Percentiles rank a stretch among this genome's conserved stretches.
Conservation (phyloP, 768 basidiomycete species). For the Cystofilobasidium macerans region DNA sequence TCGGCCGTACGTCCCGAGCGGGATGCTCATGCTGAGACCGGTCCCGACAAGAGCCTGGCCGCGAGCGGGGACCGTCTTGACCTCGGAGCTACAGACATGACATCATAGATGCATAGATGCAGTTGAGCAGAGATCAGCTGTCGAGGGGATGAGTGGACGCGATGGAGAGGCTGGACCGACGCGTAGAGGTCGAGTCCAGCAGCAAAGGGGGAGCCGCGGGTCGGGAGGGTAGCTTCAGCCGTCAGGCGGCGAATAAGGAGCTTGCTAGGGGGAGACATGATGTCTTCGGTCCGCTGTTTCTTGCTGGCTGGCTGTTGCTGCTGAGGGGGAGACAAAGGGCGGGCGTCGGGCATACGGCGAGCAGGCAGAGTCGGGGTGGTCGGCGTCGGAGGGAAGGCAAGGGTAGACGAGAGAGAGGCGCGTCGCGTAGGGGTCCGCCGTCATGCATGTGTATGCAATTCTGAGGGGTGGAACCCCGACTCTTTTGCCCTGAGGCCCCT, state of each 20-base stretch:
- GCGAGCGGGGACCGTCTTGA: conserved; percentile 67
- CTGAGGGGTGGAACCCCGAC: no score
- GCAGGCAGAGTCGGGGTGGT: no score
- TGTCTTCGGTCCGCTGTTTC: no score
- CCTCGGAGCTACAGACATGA: conserved; percentile 56
- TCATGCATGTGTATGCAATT: no score
- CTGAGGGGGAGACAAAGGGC: no score
- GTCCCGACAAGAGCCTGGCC: conserved; percentile 88
- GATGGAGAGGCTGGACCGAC: conserved; percentile 41
- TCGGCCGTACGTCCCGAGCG: conserved; percentile 85
- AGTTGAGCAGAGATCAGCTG: background rate
- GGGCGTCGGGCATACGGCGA: no score
- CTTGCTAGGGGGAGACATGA: background rate
- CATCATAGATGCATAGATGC: no score
- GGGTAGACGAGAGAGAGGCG: no score
- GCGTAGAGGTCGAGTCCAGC: conserved; percentile 95
- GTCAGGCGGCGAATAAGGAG: conserved; percentile 79
- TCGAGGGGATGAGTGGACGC: background rate
- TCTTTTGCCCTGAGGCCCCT: no score
- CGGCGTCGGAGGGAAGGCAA: no score
- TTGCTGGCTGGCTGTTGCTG: no score
- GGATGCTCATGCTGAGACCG: conserved; percentile 86
- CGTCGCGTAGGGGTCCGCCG: no score
- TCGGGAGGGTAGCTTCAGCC: conserved; percentile 69
- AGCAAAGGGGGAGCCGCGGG: conserved; percentile 69